Evolutionary conservation across 2,329 filamentous ascomycete species (phyloP), one percentile per base, ranked within the genome.

Genomic region (Alternaria metachromatica): DNA sequence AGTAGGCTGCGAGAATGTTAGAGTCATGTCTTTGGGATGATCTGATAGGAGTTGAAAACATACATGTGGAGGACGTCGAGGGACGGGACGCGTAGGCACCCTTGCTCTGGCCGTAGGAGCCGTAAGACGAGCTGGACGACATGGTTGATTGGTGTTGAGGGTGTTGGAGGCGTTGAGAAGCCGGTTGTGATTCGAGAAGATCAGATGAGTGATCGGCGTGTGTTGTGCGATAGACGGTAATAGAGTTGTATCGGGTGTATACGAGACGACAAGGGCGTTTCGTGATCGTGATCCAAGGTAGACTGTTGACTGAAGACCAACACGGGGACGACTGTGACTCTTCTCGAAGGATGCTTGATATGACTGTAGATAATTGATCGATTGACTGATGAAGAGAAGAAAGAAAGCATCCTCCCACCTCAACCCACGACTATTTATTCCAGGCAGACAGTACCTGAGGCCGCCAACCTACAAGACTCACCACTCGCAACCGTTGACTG

Each of bases 391-490:
- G 20, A 58, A 45, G 63, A 67, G 56, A 65, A 56, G 64, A 68
- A 66, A 66, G 65, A 64, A 46, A 53, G 20, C 45, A 44, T 54
- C 20, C 23, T 60, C 55, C 55, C 44, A 56, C 64, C 55, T 58
- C 33, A 48, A 41, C 56, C 26, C 28, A 58, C 58, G 59, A 73
- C 72, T 77, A 77, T 77, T 60, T 55, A 76, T 60, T 63, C 71
- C 67, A 77, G 74, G 74, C 75, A 77, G 70, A 72, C 66, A 66
- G 8, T 37, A 65, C 69, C 70, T 76, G 75, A 78, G 76, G 75
- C 76, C 75, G 74, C 63, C 66, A 48, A 58, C 60, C 65, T 64
- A 57, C 13, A 48, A 28, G 41, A 49, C 58, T 59, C 53, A 59
- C 26, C 33, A 44, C 23, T 51, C 48, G 56, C 49, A 55, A 54